Evolutionary conservation across 129 eudicot species (phyloP).

Genomic region (Lactuca sativa): DNA sequence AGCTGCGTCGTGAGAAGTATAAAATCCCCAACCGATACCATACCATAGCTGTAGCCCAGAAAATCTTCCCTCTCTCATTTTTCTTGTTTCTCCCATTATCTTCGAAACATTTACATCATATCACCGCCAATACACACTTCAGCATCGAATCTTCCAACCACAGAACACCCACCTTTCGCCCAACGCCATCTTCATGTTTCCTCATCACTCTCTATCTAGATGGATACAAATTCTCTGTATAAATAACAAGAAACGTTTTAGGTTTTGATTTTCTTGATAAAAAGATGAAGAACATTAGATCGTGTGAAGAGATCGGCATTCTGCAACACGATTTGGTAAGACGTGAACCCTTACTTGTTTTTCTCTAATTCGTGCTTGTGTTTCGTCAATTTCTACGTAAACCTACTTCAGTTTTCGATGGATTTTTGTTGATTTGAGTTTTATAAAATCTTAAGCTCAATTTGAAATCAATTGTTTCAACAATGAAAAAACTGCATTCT

Average conservation of each 20-base stretch:
- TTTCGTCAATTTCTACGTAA: neutral
- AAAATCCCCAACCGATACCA: neutral
- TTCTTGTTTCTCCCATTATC: neutral
- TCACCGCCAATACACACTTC: neutral
- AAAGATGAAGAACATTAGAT: constrained; percentile 42
- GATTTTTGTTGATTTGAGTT: neutral
- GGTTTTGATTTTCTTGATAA: constrained; percentile 9
- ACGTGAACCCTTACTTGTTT: neutral
- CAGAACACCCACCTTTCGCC: neutral
- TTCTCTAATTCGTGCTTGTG: neutral
- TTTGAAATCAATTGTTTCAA: neutral
- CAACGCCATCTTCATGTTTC: neutral
- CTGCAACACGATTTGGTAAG: constrained; percentile 52
- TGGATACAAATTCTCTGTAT: neutral
- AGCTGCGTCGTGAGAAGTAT: neutral
- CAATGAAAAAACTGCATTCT: neutral
- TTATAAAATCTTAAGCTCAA: constrained; percentile 4
- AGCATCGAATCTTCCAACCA: neutral
- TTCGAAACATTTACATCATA: neutral
- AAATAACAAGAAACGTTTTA: constrained; percentile 1
- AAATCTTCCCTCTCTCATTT: neutral
- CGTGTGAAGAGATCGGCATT: constrained; percentile 48
- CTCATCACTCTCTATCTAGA: neutral
- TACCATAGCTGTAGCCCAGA: neutral
- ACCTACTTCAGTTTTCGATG: neutral